Base-by-base conservation (phyloP, 2,329 filamentous ascomycete genomes). In the Knufia fluminis region DNA sequence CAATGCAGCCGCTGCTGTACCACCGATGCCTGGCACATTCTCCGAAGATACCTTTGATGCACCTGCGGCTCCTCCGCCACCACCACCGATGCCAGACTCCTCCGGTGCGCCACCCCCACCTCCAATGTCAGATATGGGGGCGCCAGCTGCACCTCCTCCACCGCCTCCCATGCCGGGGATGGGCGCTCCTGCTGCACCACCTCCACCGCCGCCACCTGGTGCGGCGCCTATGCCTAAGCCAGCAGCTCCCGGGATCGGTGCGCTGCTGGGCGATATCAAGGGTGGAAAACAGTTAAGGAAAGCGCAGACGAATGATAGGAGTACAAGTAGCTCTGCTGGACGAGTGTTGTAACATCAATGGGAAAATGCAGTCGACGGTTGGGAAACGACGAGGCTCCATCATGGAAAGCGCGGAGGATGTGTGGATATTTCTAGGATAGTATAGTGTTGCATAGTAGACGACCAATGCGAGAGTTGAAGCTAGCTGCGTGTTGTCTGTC, bases 251-350 rank as follows among this genome's bases (percentile, higher is more conserved):
- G 80, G 55, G 56, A 69, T 74, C 22, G 71, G 77, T 53, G 79
- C 81, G 1, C 75, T 98, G 61, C 67, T 98, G 55, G 82, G 82
- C 52, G 80, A 95, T 64, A 97, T 98, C 54, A 82, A 91, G 63
- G 70, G 80, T 54, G 91, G 92, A 38, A 89, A 68, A 67, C 9
- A 17, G 14, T 71, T 98, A 63, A 89, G 77, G 73, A 97, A 97
- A 75, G 88, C 89, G 20, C 73, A 83, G 65, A 97, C 92, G 1
- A 90, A 87, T 67, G 92, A 98, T 67, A 83, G 82, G 66, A 96
- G 90, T 67, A 68, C 60, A 42, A 77, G 86, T 46, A 66, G 81
- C 46, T 74, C 82, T 51, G 85, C 87, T 19, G 91, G 91, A n/a
- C 79, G 81, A 53, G 90, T 96, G 52, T 60, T 80, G 20, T 40